Base-by-base conservation (phyloP, 1,139 yeast species). In the Nakaseomyces nivariensis region DNA sequence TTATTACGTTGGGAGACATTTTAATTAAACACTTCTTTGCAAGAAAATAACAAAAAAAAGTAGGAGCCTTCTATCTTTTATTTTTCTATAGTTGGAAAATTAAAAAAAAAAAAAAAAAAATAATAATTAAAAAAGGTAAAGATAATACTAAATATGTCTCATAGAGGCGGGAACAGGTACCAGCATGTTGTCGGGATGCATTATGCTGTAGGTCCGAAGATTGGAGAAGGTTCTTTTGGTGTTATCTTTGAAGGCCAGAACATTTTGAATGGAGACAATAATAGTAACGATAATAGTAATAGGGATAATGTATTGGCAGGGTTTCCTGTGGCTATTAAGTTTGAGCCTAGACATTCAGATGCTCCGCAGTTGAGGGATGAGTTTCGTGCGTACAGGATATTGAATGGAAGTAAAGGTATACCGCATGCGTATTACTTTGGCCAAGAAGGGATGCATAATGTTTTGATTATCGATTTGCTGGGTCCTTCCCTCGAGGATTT, bases 221-320 rank as follows among this genome's bases (percentile, higher is more conserved):
- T 92, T 53, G 98, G 98, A 40, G 97, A 92, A 69, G 98, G 98
- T 22, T 90, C 97, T 1, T 92, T 92, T 72, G 98, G 98, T 25
- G 92, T 90, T 48, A 90, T 92, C 49, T 92, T 90, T 68, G 97
- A 90, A 71, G 98, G 98, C 34, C 81, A 86, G 51, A 92, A 92
- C 66, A 74, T 92, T 56, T 76, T 92, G 59, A 87, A 86, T 65
- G 51, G 52, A 10, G 51, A 49, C 8, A 45, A 52, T 31, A 45
- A 50, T 36, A 50, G 47, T 40, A 41, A 48, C 11, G 46, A 51
- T 32, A 45, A 49, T 37, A 49, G 47, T 38, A 40, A 31, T 6
- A 32, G 45, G 13, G 46, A 47, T 29, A 43, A 51, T 44, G 49
- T 48, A 31, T 40, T 45, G 17, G 80, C 46, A 8, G 49, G 46